These are phyloP conservation scores for Cucurbita ficifolia DNA, from an alignment of 306 rosid species.

Conservation along the genomic window DNA sequence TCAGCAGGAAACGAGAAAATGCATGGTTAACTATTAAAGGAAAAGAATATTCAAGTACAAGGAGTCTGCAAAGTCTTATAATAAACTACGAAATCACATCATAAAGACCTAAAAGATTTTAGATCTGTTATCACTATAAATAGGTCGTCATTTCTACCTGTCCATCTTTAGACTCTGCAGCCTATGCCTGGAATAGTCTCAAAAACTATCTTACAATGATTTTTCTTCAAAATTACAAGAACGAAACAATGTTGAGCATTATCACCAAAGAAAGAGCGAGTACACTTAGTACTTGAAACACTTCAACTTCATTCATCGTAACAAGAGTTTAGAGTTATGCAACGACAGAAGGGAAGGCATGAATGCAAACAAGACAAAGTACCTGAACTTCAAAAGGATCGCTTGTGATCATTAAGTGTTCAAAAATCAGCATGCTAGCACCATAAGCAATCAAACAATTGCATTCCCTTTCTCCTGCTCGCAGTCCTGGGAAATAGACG, in stretches of 20 bases:
- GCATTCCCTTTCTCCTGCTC: constrained; percentile 98
- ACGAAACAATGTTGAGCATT: no score
- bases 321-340: neutral
- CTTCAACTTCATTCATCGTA: neutral
- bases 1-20: neutral
- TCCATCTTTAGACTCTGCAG: no score
- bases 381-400: constrained; percentile 96
- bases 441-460: constrained; percentile 95
- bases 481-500: constrained; percentile 43
- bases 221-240: no score
- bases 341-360: neutral
- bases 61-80: neutral
- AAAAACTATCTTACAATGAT: no score
- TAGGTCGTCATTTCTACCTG: no score
- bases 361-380: neutral
- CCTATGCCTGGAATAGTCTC: no score
- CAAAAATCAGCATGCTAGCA: constrained; percentile 83
- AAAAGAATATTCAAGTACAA: neutral
- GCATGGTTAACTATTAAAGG: no score
- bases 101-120: no score
- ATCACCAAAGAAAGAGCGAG: no score
- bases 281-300: no score
- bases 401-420: constrained; percentile 83
- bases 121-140: no score
- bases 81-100: neutral